Evolutionary conservation across 2,329 filamentous ascomycete species (phyloP).

Genomic region (Penicillium sp.): DNA sequence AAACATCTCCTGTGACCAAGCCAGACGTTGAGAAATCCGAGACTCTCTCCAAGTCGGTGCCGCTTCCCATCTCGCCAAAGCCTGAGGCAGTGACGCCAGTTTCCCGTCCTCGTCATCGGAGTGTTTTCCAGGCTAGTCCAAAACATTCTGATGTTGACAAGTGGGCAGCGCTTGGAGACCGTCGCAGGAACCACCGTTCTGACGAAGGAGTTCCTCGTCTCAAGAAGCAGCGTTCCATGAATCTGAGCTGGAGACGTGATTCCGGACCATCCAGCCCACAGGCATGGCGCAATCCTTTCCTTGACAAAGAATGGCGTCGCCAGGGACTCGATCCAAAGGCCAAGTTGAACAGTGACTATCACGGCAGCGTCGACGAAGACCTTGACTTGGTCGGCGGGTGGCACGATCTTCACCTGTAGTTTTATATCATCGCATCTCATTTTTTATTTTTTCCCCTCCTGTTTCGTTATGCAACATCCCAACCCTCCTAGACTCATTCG

Average conservation of each 20-base stretch:
- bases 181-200: conserved; percentile 64
- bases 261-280: conserved; percentile 33
- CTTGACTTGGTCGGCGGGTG: conserved; percentile 95
- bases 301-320: conserved; percentile 47
- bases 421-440: conserved; percentile 18
- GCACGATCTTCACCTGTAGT: conserved; percentile 65
- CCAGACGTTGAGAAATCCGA: conserved; percentile 10
- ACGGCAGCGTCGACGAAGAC: conserved; percentile 60
- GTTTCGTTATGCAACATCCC: conserved; percentile 8
- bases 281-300: conserved; percentile 37
- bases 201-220: conserved; percentile 50
- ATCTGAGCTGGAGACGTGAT: conserved; percentile 41
- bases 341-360: conserved; percentile 41
- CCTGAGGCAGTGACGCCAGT: conserved; percentile 61
- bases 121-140: conserved; percentile 60
- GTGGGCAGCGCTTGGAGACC: conserved; percentile 83
- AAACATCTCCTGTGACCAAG: conserved; percentile 44
- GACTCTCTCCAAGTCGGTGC: conserved; percentile 42
- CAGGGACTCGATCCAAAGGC: conserved; percentile 20
- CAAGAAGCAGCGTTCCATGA: conserved; percentile 42
- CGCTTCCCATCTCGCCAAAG: conserved; percentile 63
- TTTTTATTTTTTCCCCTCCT: conserved; percentile 10
- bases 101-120: conserved; percentile 24
- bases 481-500: conserved; percentile 11
- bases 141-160: conserved; percentile 61